A percentile compares a stretch with the other conserved stretches of the same genome.
Evolutionary conservation across 352 stramenopile species (phyloP).

Genomic region (Phytophthora sp.): DNA sequence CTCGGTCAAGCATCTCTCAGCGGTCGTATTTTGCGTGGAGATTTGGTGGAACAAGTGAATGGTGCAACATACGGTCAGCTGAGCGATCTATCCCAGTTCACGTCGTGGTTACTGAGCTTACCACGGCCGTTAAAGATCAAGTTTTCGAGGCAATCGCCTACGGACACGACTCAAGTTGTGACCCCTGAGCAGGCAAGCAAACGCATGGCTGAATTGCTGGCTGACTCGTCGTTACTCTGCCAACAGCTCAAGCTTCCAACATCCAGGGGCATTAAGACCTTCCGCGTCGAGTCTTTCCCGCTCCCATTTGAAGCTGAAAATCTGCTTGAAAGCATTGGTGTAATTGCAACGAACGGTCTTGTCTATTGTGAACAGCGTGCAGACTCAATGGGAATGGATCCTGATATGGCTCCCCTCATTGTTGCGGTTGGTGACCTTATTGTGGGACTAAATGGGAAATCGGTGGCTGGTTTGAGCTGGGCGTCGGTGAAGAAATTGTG

Average conservation of each 20-base stretch:
- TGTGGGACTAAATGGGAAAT: conserved; percentile 68
- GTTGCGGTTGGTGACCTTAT: conserved; percentile 58
- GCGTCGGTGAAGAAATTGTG: conserved; percentile 48
- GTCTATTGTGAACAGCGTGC: conserved; percentile 40
- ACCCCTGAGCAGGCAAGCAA: conserved; percentile 21
- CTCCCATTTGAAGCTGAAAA: conserved; percentile 52
- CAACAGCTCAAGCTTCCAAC: conserved; percentile 33
- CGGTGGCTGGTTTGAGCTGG: conserved; percentile 54
- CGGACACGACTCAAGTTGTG: background rate
- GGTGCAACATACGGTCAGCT: conserved; percentile 64
- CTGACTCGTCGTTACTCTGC: conserved; percentile 33
- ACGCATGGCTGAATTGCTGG: conserved; percentile 33
- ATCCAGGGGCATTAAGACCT: conserved; percentile 43
- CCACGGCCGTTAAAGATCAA: conserved; percentile 70
- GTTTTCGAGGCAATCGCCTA: conserved; percentile 53
- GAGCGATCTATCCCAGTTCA: conserved; percentile 84
- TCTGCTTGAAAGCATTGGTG: conserved; percentile 41
- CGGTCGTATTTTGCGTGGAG: conserved; percentile 62
- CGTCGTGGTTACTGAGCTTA: conserved; percentile 65
- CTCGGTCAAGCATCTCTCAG: conserved; percentile 77
- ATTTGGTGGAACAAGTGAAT: conserved; percentile 81
- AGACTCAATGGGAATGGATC: conserved; percentile 6
- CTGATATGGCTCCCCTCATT: conserved; percentile 8
- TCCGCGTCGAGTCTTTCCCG: conserved; percentile 39
- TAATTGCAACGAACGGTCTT: conserved; percentile 47